phyloP scores from a whole-genome alignment of 2,329 filamentous ascomycete species.

The Akanthomyces lecanii region DNA sequence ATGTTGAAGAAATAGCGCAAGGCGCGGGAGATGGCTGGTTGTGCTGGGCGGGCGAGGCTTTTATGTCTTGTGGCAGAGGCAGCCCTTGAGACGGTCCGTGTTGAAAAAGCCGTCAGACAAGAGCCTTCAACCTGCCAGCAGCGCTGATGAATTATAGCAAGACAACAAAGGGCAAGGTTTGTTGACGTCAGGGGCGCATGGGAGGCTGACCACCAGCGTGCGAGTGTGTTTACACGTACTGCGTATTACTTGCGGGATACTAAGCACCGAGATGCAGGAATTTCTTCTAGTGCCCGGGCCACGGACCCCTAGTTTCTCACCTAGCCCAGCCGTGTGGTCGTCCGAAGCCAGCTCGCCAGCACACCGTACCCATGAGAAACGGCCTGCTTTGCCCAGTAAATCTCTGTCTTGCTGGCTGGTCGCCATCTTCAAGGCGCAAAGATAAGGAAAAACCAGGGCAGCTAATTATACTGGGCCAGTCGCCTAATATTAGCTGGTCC shows the following conservation, averaged over 20 bases:
- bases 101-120: background rate
- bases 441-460: background rate
- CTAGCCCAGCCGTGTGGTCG: background rate
- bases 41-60: background rate
- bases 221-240: background rate
- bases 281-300: background rate
- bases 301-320: background rate
- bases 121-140: too few relatives aligned
- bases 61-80: too few relatives aligned
- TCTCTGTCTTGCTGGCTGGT: background rate
- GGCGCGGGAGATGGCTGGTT: background rate
- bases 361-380: slow-evolving; percentile 12
- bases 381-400: background rate
- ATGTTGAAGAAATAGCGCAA: slow-evolving; percentile 7
- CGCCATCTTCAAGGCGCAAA: background rate
- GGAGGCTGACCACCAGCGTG: background rate
- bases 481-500: slow-evolving; percentile 6
- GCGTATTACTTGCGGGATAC: background rate
- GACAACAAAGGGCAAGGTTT: background rate
- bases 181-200: background rate
- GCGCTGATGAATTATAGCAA: background rate
- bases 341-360: background rate
- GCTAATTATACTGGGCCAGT: slow-evolving; percentile 1
- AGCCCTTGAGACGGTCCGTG: background rate
- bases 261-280: background rate